phyloP scores from a whole-genome alignment of 2,329 filamentous ascomycete genomes.

The Beauveria rudraprayagi region DNA sequence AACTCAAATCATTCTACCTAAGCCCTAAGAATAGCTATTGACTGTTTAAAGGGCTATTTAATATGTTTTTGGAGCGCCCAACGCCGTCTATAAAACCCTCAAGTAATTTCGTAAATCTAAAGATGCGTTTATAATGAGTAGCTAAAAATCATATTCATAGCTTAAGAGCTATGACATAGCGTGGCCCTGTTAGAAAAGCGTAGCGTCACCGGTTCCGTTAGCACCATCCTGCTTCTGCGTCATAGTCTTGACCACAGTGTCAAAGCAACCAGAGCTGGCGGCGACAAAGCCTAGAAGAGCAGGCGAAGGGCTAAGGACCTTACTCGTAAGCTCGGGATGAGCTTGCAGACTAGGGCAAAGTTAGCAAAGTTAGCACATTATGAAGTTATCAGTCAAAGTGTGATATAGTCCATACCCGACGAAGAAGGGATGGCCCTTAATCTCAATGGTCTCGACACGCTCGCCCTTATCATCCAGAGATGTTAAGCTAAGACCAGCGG shows the following conservation, averaged over 20 bases:
- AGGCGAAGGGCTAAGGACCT: slow-evolving; percentile 65
- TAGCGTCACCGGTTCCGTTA: slow-evolving; percentile 8
- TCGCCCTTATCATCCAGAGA: slow-evolving; percentile 72
- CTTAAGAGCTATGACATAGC: too few relatives aligned
- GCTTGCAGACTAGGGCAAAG: slow-evolving; percentile 56
- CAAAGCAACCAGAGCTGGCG: slow-evolving; percentile 59
- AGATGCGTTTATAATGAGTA: too few relatives aligned
- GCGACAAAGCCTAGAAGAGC: slow-evolving; percentile 49
- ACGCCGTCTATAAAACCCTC: too few relatives aligned
- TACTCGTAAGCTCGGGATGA: slow-evolving; percentile 77
- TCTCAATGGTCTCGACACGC: slow-evolving; percentile 76
- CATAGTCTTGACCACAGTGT: slow-evolving; percentile 21
- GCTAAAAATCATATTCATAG: too few relatives aligned
- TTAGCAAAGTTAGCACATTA: too few relatives aligned
- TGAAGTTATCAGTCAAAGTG: too few relatives aligned
- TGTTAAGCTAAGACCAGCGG: slow-evolving; percentile 64
- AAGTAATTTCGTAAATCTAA: too few relatives aligned
- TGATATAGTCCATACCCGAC: slow-evolving; percentile 33
- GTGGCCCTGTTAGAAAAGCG: neutral
- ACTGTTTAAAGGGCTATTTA: too few relatives aligned
- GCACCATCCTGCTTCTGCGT: slow-evolving; percentile 8
- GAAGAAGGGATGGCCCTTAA: slow-evolving; percentile 77
- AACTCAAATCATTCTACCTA: too few relatives aligned
- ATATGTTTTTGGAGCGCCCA: too few relatives aligned
- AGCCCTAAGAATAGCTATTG: too few relatives aligned